These are phyloP conservation scores for Chondrostereum purpureum DNA, from an alignment of 1,284 basidiomycete genomes.

Conservation along the genomic window DNA sequence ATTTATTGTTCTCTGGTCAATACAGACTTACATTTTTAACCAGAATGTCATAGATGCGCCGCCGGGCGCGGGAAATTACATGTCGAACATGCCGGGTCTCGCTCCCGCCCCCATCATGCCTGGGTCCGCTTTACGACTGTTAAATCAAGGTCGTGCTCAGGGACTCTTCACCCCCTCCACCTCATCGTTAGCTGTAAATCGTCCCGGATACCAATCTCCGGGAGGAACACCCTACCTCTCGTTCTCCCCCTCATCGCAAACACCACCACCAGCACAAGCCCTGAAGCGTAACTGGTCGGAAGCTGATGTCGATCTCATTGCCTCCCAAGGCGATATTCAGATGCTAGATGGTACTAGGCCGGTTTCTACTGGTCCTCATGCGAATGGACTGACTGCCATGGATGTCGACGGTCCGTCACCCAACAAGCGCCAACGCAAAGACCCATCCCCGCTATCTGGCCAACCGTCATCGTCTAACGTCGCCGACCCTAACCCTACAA, in stretches of 20 bases:
- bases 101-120: conserved; percentile 16
- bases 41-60: conserved; percentile 17
- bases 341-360: conserved; percentile 41
- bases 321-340: conserved; percentile 37
- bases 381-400: conserved; percentile 24
- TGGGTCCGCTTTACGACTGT: conserved; percentile 32
- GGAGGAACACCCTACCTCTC: conserved; percentile 23
- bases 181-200: conserved; percentile 36
- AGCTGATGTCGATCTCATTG: conserved; percentile 34
- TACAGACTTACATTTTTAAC: conserved; percentile 48
- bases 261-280: conserved; percentile 46
- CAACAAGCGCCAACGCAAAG: conserved; percentile 58
- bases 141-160: conserved; percentile 80
- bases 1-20: conserved; percentile 42
- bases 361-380: conserved; percentile 38
- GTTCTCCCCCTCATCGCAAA: conserved; percentile 44
- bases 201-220: conserved; percentile 27
- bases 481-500: conserved; percentile 9
- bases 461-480: conserved; percentile 14
- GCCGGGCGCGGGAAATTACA: conserved; percentile 33
- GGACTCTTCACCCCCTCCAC: conserved; percentile 79
- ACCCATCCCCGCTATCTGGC: conserved; percentile 32
- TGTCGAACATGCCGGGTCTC: conserved; percentile 34
- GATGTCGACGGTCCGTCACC: conserved; percentile 53
- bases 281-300: conserved; percentile 45